These are phyloP conservation scores for Suillus decipiens DNA, from an alignment of 768 basidiomycete genomes.

Conservation along the genomic window DNA sequence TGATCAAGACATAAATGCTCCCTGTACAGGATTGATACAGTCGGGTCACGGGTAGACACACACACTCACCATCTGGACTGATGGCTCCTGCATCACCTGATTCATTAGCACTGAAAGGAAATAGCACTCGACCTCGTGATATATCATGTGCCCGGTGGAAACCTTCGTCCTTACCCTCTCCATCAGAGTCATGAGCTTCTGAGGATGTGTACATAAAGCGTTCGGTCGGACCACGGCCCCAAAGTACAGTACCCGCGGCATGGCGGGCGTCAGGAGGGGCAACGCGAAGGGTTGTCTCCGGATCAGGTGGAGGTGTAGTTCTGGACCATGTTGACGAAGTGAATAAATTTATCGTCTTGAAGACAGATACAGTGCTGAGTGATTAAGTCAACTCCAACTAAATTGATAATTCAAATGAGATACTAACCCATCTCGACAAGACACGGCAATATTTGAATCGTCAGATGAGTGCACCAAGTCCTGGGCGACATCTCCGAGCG, in stretches of 20 bases:
- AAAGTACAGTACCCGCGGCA: constrained; percentile 48
- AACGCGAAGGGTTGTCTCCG: constrained; percentile 14
- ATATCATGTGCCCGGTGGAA: constrained; percentile 56
- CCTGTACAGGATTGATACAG: constrained; percentile 7
- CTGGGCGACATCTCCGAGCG: constrained; percentile 36
- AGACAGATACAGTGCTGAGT: constrained; percentile 26
- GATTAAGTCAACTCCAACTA: background rate
- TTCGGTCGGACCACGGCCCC: constrained; percentile 48
- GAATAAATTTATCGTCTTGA: constrained; percentile 22
- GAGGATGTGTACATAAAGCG: constrained; percentile 56
- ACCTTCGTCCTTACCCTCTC: constrained; percentile 31
- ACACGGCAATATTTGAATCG: constrained; percentile 39
- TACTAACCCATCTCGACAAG: constrained; percentile 32
- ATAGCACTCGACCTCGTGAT: constrained; percentile 19
- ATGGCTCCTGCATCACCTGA: constrained; percentile 56
- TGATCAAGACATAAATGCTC: constrained; percentile 34
- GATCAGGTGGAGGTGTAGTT: constrained; percentile 15
- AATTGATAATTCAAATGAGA: background rate
- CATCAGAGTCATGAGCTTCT: constrained; percentile 37
- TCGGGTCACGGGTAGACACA: background rate
- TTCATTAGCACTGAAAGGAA: constrained; percentile 46
- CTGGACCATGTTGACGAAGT: constrained; percentile 21
- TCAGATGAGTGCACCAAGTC: constrained; percentile 49
- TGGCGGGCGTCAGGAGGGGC: constrained; percentile 24
- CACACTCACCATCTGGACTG: constrained; percentile 44